Evolutionary conservation across 2,329 filamentous ascomycete species (phyloP).

Genomic region (Trichoderma harzianum): DNA sequence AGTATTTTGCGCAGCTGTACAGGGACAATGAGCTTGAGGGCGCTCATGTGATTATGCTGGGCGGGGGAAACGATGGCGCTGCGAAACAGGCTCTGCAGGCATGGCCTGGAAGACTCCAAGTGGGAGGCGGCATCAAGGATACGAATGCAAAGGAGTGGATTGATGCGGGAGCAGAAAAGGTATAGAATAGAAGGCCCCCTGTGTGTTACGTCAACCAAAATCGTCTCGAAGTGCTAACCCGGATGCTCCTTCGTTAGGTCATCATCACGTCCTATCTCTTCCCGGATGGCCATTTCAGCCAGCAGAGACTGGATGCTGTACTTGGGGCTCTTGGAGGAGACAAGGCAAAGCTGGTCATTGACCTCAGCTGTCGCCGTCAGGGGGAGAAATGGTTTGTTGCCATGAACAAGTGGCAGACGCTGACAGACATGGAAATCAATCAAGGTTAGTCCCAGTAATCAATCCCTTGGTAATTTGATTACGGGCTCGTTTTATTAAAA

Average conservation of each 20-base stretch:
- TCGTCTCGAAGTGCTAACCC: neutral
- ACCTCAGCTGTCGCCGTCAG: slow-evolving; percentile 82
- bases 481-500: neutral
- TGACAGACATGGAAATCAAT: slow-evolving; percentile 93
- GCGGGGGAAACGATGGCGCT: slow-evolving; percentile 78
- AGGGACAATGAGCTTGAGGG: slow-evolving; percentile 68
- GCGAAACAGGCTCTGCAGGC: slow-evolving; percentile 71
- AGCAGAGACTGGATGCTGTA: slow-evolving; percentile 70
- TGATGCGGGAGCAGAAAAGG: slow-evolving; percentile 82
- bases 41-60: slow-evolving; percentile 95
- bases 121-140: slow-evolving; percentile 91
- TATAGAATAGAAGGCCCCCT: slow-evolving; percentile 37
- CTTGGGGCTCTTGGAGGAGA: slow-evolving; percentile 70
- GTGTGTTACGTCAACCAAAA: neutral
- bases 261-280: slow-evolving; percentile 97
- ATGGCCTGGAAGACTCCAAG: slow-evolving; percentile 80
- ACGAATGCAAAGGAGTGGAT: slow-evolving; percentile 84
- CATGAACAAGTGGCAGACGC: slow-evolving; percentile 98
- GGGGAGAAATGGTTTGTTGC: slow-evolving; percentile 88
- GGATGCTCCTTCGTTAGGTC: slow-evolving; percentile 56
- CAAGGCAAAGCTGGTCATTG: slow-evolving; percentile 81
- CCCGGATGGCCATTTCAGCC: slow-evolving; percentile 76
- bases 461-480: neutral
- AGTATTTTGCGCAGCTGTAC: slow-evolving; percentile 81
- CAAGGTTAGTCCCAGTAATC: slow-evolving; percentile 54